Base-by-base conservation (phyloP, 768 basidiomycete species). In the Lepiota venenata region DNA sequence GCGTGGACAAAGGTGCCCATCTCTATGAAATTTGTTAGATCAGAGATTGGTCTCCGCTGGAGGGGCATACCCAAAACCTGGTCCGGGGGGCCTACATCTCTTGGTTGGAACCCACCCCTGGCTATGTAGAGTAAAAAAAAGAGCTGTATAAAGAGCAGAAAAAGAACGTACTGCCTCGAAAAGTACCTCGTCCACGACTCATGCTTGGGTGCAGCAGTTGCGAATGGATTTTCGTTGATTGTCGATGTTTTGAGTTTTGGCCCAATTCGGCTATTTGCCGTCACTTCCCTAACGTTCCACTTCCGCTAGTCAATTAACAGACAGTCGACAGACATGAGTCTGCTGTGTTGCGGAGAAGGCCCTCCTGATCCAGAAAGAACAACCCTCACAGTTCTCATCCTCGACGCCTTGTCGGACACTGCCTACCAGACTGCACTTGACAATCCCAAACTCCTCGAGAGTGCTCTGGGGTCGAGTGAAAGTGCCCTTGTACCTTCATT, bases 1-100 rank as follows among this genome's bases (percentile, higher is more conserved):
- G 95, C 89, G 67, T 98, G 97, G 29, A 93, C 66, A 68, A 98
- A 97, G 1, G 87, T 74, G 53, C 95, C 94, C 75, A 96, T 86
- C 75, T 97, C 95, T 97, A n/a, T 21, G 56, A 45, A 45, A 40
- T 22, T 38, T 27, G 54, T 44, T 46, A 49, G 37, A n/a, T 29
- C 54, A 10, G 43, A 27, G 35, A 9, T 16, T 45, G 32, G 14
- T 21, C 36, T 14, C 18, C 16, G 20, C 15, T 36, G 42, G n/a
- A 5, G 16, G 20, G 20, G 55, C 76, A 47, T 60, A 87, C 91
- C 91, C 39, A 91, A 67, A 16, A 93, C 88, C 47, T 78, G 79
- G 42, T 90, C 88, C 44, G 91, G 91, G 64, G 91, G 91, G 9
- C 91, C 91, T 15, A 72, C 55, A 63, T 92, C 88, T 41, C 87